Conservation (phyloP, 2,329 filamentous ascomycete species). For the Sarocladiaceae sp. region DNA sequence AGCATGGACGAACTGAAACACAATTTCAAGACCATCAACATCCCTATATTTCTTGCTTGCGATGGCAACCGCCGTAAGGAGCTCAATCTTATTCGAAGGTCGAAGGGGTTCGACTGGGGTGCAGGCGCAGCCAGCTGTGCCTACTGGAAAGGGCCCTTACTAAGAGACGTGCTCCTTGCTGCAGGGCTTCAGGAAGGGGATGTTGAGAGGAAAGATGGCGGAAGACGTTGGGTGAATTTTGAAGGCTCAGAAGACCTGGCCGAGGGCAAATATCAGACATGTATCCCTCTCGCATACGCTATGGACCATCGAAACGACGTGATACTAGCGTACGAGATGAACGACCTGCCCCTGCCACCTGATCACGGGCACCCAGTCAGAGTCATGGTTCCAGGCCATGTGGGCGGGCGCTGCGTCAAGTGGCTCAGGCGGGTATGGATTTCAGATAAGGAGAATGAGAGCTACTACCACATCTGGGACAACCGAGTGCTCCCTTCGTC, state of each 20-base stretch:
- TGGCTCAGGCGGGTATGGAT: slow-evolving; percentile 48
- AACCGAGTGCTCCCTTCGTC: slow-evolving; percentile 47
- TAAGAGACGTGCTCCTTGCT: slow-evolving; percentile 40
- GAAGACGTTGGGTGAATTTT: slow-evolving; percentile 24
- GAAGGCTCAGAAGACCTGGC: slow-evolving; percentile 29
- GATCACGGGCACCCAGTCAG: slow-evolving; percentile 48
- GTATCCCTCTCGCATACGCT: slow-evolving; percentile 36
- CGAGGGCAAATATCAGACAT: slow-evolving; percentile 28
- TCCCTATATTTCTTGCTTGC: slow-evolving; percentile 43
- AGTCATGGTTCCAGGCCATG: slow-evolving; percentile 42
- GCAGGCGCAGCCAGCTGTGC: slow-evolving; percentile 42
- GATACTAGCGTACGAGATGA: slow-evolving; percentile 48
- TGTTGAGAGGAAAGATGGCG: slow-evolving; percentile 18
- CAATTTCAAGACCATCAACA: slow-evolving; percentile 36
- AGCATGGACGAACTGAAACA: slow-evolving; percentile 32
- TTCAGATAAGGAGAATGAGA: slow-evolving; percentile 44
- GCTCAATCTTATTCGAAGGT: slow-evolving; percentile 35
- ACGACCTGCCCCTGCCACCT: slow-evolving; percentile 40
- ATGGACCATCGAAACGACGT: slow-evolving; percentile 41
- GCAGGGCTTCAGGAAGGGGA: slow-evolving; percentile 26
- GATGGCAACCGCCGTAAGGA: slow-evolving; percentile 42
- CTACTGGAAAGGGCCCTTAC: slow-evolving; percentile 39
- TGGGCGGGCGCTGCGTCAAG: slow-evolving; percentile 46
- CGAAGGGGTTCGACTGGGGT: slow-evolving; percentile 44
- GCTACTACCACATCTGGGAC: slow-evolving; percentile 43